Conservation (phyloP, 2,329 filamentous ascomycete species). For the Talaromyces verruculosus region DNA sequence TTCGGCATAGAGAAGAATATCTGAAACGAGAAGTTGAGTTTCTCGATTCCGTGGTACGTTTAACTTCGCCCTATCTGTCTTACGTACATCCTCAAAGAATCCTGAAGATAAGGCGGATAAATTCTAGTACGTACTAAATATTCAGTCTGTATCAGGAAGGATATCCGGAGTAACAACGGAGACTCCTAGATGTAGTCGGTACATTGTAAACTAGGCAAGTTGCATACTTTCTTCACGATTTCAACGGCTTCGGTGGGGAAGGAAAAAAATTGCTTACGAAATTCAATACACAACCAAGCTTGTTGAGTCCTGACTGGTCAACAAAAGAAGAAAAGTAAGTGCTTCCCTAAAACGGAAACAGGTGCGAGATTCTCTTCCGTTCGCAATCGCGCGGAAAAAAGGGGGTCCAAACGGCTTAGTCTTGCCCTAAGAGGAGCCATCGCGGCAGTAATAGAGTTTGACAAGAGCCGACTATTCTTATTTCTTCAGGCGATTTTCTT, state of each 20-base stretch:
- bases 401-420: background rate
- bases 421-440: background rate
- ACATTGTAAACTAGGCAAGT: background rate
- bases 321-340: background rate
- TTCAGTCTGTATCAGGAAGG: background rate
- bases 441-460: background rate
- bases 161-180: background rate
- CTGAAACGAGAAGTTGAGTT: conserved; percentile 1
- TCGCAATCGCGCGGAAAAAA: background rate
- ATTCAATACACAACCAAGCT: background rate
- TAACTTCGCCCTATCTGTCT: background rate
- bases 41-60: background rate
- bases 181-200: background rate
- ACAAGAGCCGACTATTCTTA: background rate
- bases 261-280: background rate
- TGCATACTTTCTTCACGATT: background rate
- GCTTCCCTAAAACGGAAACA: background rate
- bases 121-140: background rate
- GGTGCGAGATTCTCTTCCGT: background rate
- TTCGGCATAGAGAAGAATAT: background rate
- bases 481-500: background rate
- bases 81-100: background rate
- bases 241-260: background rate
- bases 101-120: background rate
- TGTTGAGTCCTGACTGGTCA: background rate